Conservation (phyloP, 768 basidiomycete species). For the Russula emetica region DNA sequence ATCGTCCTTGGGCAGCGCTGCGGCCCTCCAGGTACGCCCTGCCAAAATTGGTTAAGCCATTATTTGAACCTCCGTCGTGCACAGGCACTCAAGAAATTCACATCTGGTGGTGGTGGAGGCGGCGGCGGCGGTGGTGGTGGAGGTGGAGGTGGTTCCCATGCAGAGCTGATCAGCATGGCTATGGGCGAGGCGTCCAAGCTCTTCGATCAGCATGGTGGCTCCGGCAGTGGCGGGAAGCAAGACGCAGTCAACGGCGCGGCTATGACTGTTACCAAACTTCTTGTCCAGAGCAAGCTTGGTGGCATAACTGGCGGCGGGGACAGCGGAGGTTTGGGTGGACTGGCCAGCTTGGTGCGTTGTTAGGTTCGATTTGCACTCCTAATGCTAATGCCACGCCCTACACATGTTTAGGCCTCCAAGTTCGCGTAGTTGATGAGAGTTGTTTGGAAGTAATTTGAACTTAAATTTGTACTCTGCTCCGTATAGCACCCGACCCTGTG, state of each 20-base stretch:
- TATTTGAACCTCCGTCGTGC: not conserved
- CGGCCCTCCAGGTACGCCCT: conserved; percentile 59
- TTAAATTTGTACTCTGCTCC: not conserved
- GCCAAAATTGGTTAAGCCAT: not conserved
- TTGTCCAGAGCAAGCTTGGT: conserved; percentile 63
- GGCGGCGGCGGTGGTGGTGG: too few relatives aligned
- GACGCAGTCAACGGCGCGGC: conserved; percentile 82
- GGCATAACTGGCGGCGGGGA: conserved; percentile 53
- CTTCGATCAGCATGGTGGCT: conserved; percentile 68
- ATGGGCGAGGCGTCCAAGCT: conserved; percentile 79
- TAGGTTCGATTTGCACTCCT: conserved; percentile 25
- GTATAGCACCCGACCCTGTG: not conserved
- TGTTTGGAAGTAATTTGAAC: not conserved
- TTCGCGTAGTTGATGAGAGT: not conserved
- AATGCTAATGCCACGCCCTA: conserved; percentile 8
- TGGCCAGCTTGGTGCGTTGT: conserved; percentile 40
- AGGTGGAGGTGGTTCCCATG: conserved; percentile 49
- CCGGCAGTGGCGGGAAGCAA: conserved; percentile 67
- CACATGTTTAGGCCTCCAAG: not conserved
- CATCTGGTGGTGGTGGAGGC: conserved; percentile 41
- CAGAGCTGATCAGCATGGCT: conserved; percentile 73
- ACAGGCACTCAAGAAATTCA: conserved; percentile 65
- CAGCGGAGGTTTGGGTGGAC: conserved; percentile 62
- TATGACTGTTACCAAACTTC: conserved; percentile 79
- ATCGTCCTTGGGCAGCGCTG: conserved; percentile 65